A percentile compares a stretch with the other conserved stretches of the same genome.
phyloP scores from a whole-genome alignment of 331 rosid genomes.

The Arachis monticola region DNA sequence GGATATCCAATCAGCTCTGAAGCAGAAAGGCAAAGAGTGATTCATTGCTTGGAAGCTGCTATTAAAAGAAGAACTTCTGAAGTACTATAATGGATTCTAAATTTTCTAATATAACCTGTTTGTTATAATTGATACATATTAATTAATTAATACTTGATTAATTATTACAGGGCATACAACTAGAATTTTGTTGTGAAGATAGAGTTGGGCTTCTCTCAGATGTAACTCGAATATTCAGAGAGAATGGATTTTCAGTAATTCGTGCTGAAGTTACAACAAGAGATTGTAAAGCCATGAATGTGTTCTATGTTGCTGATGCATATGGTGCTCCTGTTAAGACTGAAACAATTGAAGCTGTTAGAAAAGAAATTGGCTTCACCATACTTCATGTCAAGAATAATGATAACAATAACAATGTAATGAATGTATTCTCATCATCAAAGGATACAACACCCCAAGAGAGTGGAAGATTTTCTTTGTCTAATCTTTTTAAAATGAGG shows the following conservation, averaged over 20 bases:
- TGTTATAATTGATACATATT: constrained; percentile 18
- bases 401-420: no score
- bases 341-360: constrained; percentile 84
- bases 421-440: constrained; percentile 49
- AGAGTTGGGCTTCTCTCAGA: constrained; percentile 89
- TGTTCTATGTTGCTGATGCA: constrained; percentile 84
- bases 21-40: constrained; percentile 93
- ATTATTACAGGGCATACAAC: constrained; percentile 72
- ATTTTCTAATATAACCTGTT: no score
- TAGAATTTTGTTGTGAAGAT: constrained; percentile 86
- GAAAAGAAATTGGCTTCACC: constrained; percentile 80
- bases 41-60: constrained; percentile 96
- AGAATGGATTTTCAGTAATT: constrained; percentile 85
- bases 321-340: constrained; percentile 80
- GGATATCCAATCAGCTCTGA: constrained; percentile 92
- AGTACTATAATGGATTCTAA: constrained; percentile 50
- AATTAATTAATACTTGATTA: no score
- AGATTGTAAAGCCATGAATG: constrained; percentile 77
- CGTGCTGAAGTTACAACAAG: constrained; percentile 92
- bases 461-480: constrained; percentile 64
- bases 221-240: constrained; percentile 95
- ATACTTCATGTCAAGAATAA: constrained; percentile 58
- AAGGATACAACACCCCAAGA: constrained; percentile 52
- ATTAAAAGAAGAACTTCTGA: constrained; percentile 81
- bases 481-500: constrained; percentile 72